A percentile compares a stretch with the other conserved stretches of the same genome.
Evolutionary conservation across 441 rosid species (phyloP).

Genomic region (Breynia disticha): DNA sequence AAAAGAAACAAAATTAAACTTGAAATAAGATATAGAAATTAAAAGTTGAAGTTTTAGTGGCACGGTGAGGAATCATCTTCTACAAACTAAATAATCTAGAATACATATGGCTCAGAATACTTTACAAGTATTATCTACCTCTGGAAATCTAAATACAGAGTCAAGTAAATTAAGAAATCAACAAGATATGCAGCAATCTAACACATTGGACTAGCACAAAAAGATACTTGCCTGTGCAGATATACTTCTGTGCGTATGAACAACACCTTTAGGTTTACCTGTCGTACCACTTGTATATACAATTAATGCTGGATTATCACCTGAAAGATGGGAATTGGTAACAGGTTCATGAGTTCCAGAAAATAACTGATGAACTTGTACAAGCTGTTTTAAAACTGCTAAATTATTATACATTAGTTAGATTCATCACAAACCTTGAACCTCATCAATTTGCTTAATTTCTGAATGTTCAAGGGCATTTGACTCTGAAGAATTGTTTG

Average conservation of each 20-base stretch:
- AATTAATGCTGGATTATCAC: constrained; percentile 76
- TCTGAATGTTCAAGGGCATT: constrained; percentile 24
- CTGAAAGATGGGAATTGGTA: constrained; percentile 21
- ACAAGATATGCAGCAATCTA: not conserved
- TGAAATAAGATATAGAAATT: constrained; percentile 1
- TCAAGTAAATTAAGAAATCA: not conserved
- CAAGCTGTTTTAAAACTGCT: constrained; percentile 10
- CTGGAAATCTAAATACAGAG: no score
- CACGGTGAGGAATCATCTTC: not conserved
- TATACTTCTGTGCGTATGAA: constrained; percentile 86
- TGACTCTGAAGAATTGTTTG: constrained; percentile 27
- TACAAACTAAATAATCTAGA: no score
- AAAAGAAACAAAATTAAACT: constrained; percentile 14
- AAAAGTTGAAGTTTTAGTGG: not conserved
- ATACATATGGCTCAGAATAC: no score
- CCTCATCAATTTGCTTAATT: constrained; percentile 25
- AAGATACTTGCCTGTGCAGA: constrained; percentile 56
- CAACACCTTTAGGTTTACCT: constrained; percentile 96
- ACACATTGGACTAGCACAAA: not conserved
- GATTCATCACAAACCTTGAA: constrained; percentile 32
- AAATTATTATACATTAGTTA: constrained; percentile 10
- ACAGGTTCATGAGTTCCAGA: not conserved
- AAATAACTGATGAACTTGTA: constrained; percentile 1
- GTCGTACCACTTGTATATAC: constrained; percentile 98
- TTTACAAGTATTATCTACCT: no score